These are phyloP conservation scores for Fusarium equiseti DNA, from an alignment of 2,329 filamentous ascomycete genomes.

Conservation along the genomic window DNA sequence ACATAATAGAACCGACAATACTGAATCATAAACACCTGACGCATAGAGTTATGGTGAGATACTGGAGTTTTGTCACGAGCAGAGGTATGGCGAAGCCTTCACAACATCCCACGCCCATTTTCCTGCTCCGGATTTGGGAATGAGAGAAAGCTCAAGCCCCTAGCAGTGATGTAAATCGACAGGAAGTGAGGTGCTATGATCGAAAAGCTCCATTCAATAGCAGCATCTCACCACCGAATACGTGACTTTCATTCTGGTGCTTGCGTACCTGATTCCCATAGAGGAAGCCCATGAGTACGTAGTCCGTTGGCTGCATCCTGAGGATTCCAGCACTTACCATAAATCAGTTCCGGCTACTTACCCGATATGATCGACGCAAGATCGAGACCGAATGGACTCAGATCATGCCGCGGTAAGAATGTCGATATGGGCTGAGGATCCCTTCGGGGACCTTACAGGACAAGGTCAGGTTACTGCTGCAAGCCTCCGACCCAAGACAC, in stretches of 20 bases:
- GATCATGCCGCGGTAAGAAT: constrained; percentile 17
- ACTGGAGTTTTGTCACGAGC: background rate
- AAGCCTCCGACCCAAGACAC: constrained; percentile 23
- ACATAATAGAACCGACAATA: background rate
- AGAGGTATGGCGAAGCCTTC: constrained; percentile 8
- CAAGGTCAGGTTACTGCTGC: background rate
- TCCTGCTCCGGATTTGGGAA: background rate
- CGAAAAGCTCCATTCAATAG: background rate
- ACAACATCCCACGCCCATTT: background rate
- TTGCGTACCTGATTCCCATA: background rate
- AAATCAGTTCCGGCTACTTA: constrained; percentile 1
- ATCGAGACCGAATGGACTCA: constrained; percentile 8
- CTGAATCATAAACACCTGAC: background rate
- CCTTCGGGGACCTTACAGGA: constrained; percentile 33
- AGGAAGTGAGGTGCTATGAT: constrained; percentile 11
- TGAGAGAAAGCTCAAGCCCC: background rate
- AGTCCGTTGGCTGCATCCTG: background rate
- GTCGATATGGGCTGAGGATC: constrained; percentile 39
- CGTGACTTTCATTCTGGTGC: constrained; percentile 1
- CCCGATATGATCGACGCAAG: background rate
- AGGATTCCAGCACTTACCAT: constrained; percentile 4
- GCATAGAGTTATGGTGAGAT: background rate
- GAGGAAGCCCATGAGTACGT: background rate
- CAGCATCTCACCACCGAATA: constrained; percentile 1
- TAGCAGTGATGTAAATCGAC: constrained; percentile 2